Evolutionary conservation across 2,329 filamentous ascomycete genomes (phyloP).

Genomic region (Zarea fungicola): DNA sequence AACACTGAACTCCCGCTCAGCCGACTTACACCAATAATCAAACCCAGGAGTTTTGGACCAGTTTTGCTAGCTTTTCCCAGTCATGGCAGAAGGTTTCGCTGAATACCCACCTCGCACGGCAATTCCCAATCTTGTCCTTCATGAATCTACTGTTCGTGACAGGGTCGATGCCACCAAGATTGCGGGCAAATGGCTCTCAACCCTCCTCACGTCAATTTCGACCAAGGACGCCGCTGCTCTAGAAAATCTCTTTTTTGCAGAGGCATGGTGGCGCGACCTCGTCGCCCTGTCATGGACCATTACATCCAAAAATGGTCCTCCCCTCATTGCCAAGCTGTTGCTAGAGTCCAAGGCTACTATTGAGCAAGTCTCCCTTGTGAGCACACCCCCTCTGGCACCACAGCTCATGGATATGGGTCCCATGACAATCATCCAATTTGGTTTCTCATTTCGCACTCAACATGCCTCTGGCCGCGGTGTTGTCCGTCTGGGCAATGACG

Average conservation of each 20-base stretch:
- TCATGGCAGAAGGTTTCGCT: neutral
- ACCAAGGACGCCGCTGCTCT: constrained; percentile 7
- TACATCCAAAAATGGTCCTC: constrained; percentile 17
- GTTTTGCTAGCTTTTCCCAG: neutral
- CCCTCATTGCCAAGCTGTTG: constrained; percentile 14
- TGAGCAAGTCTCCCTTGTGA: constrained; percentile 3
- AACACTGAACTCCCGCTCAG: too few relatives aligned
- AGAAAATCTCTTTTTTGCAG: constrained; percentile 16
- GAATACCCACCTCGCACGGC: constrained; percentile 3
- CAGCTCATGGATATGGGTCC: constrained; percentile 15
- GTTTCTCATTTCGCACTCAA: constrained; percentile 17
- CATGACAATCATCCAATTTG: constrained; percentile 16
- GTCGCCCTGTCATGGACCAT: constrained; percentile 19
- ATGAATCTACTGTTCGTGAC: constrained; percentile 2
- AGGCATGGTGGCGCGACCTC: constrained; percentile 21
- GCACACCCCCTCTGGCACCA: constrained; percentile 14
- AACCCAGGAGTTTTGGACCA: too few relatives aligned
- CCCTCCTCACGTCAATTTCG: neutral
- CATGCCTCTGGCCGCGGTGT: constrained; percentile 19
- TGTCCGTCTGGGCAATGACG: constrained; percentile 17
- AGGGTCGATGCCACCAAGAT: neutral
- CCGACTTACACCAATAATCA: too few relatives aligned
- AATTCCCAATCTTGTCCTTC: neutral
- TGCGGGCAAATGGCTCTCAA: neutral
- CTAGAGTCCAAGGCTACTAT: constrained; percentile 8